A percentile compares a stretch with the other conserved stretches of the same genome.
phyloP scores from a whole-genome alignment of 805 yeast genomes.

The Saccharomycodes ludwigii region DNA sequence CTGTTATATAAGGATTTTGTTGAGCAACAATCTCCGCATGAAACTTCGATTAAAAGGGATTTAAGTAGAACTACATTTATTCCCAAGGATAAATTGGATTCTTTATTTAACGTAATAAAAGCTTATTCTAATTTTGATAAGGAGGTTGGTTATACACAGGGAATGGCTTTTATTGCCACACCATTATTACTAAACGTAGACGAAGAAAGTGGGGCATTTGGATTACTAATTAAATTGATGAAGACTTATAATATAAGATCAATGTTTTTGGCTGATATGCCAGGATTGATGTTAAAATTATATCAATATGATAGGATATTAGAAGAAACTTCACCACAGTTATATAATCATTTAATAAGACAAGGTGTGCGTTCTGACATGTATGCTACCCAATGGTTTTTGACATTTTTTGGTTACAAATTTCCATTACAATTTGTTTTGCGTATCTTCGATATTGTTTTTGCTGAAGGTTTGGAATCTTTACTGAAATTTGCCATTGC shows the following conservation, averaged over 20 bases:
- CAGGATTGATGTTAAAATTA: conserved; percentile 72
- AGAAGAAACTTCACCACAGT: conserved; percentile 61
- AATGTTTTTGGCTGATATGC: conserved; percentile 81
- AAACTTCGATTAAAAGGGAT: conserved; percentile 69
- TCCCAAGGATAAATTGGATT: conserved; percentile 44
- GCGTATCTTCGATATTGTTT: conserved; percentile 75
- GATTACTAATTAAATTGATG: conserved; percentile 72
- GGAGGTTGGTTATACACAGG: conserved; percentile 96
- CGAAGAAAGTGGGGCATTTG: conserved; percentile 70
- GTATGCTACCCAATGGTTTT: conserved; percentile 98
- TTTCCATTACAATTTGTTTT: conserved; percentile 84
- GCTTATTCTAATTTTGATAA: conserved; percentile 79
- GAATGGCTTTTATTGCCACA: conserved; percentile 88
- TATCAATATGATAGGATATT: conserved; percentile 85
- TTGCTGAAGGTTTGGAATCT: conserved; percentile 86
- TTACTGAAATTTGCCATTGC: conserved; percentile 75
- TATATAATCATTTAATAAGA: conserved; percentile 63
- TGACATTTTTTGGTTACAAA: conserved; percentile 88
- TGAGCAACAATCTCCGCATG: conserved; percentile 52
- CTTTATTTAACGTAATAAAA: conserved; percentile 63
- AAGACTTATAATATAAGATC: conserved; percentile 69
- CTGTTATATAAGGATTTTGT: conserved; percentile 26
- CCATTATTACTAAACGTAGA: conserved; percentile 67
- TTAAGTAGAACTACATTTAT: conserved; percentile 77
- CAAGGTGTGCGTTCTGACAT: conserved; percentile 86